Percentiles rank a stretch among this genome's conserved stretches.
These are phyloP conservation scores for Theileria sp. DNA, from an alignment of 169 alveolate species.

Conservation along the genomic window DNA sequence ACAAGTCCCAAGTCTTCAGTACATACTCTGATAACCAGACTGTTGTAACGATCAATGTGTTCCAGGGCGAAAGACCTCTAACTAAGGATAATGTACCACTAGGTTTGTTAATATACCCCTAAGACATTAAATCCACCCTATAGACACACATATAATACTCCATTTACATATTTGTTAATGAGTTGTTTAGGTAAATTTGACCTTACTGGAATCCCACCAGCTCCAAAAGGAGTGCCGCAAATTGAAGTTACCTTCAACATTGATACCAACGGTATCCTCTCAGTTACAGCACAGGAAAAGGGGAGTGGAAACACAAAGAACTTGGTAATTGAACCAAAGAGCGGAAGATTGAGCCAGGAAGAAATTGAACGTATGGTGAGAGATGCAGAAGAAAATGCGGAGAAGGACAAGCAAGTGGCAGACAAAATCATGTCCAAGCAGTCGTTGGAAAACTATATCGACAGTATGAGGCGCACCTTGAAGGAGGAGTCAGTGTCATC, in stretches of 20 bases:
- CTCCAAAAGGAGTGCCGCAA: slow-evolving; percentile 95
- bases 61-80: slow-evolving; percentile 97
- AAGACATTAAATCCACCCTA: not conserved
- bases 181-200: slow-evolving; percentile 88
- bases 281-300: slow-evolving; percentile 94
- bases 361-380: slow-evolving; percentile 93
- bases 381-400: slow-evolving; percentile 94
- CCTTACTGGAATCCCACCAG: slow-evolving; percentile 92
- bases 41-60: slow-evolving; percentile 93
- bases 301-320: slow-evolving; percentile 91
- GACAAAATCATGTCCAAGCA: slow-evolving; percentile 92
- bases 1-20: slow-evolving; percentile 94
- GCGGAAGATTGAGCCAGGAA: slow-evolving; percentile 93
- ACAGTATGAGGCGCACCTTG: slow-evolving; percentile 89
- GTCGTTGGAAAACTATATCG: slow-evolving; percentile 89
- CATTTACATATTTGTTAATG: not conserved
- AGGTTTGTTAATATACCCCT: not conserved
- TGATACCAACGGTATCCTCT: slow-evolving; percentile 94
- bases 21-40: slow-evolving; percentile 94
- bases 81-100: slow-evolving; percentile 94
- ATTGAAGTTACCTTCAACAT: slow-evolving; percentile 95
- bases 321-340: slow-evolving; percentile 93
- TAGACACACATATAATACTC: not conserved
- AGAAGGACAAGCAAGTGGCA: slow-evolving; percentile 89
- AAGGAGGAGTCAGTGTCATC: slow-evolving; percentile 91